Evolutionary conservation across 1,284 basidiomycete species (phyloP).

Genomic region (Leccinum subrobustum): DNA sequence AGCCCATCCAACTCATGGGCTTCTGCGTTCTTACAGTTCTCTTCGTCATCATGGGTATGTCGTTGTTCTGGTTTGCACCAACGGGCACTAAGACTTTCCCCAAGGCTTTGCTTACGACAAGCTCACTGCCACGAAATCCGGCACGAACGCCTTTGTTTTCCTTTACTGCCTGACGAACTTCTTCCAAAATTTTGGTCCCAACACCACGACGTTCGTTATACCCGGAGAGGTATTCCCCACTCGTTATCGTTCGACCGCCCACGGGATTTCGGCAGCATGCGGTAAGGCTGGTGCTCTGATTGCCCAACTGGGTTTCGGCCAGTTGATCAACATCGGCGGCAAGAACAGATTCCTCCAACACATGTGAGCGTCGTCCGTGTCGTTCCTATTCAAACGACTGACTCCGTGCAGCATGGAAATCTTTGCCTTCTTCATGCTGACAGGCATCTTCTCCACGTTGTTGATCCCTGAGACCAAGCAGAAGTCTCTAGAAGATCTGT

Average conservation of each 20-base stretch:
- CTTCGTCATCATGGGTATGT: conserved; percentile 49
- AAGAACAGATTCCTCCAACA: conserved; percentile 38
- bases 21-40: conserved; percentile 54
- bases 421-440: conserved; percentile 59
- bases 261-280: conserved; percentile 70
- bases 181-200: conserved; percentile 64
- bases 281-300: conserved; percentile 72
- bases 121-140: conserved; percentile 41
- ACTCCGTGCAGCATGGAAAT: conserved; percentile 40
- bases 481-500: conserved; percentile 54
- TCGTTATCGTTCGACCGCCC: conserved; percentile 66
- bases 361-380: conserved; percentile 32
- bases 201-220: conserved; percentile 70
- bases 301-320: conserved; percentile 60
- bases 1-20: conserved; percentile 59
- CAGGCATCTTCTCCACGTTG: conserved; percentile 59
- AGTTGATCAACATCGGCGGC: conserved; percentile 50
- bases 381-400: neutral
- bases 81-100: conserved; percentile 4
- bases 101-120: conserved; percentile 57
- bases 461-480: conserved; percentile 63
- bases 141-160: conserved; percentile 54
- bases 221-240: conserved; percentile 78
- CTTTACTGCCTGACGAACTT: conserved; percentile 61
- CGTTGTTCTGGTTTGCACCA: neutral